phyloP scores from a whole-genome alignment of 202 grass and related monocot species.

The Setaria italica region DNA sequence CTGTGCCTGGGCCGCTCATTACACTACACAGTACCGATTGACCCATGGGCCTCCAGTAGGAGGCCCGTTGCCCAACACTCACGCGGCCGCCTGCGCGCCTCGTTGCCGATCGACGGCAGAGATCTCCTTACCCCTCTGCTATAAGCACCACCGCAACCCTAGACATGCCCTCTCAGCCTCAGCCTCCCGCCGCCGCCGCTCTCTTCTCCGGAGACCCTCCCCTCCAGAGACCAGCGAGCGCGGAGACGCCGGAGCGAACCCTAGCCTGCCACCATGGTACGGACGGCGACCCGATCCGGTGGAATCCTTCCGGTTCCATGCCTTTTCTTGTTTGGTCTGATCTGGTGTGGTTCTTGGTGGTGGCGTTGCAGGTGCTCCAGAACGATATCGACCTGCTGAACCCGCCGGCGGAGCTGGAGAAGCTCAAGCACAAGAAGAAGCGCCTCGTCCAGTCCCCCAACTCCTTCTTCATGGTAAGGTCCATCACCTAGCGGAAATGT shows the following conservation, averaged over 20 bases:
- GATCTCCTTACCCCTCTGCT: background rate
- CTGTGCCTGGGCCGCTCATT: too few relatives aligned
- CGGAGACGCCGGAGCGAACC: constrained; percentile 33
- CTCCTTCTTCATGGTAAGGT: constrained; percentile 78
- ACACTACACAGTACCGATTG: too few relatives aligned
- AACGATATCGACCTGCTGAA: constrained; percentile 87
- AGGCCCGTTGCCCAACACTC: background rate
- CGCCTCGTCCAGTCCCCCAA: constrained; percentile 82
- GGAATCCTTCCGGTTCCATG: background rate
- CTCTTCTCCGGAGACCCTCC: constrained; percentile 15
- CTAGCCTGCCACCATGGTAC: constrained; percentile 45
- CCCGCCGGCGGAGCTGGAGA: constrained; percentile 75
- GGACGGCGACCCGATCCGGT: background rate
- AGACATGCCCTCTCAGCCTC: background rate
- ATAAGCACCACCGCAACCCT: constrained; percentile 34
- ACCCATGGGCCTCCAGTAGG: background rate
- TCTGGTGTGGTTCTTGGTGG: background rate
- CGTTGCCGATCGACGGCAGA: constrained; percentile 27
- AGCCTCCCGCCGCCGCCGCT: background rate
- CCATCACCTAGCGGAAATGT: background rate
- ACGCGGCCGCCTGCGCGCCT: too few relatives aligned
- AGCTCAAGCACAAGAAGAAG: constrained; percentile 89
- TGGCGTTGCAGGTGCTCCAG: constrained; percentile 55
- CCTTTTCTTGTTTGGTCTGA: background rate
- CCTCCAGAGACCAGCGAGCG: constrained; percentile 38